Base-by-base conservation (phyloP, 2,329 filamentous ascomycete species). In the Aspergillus hortae region DNA sequence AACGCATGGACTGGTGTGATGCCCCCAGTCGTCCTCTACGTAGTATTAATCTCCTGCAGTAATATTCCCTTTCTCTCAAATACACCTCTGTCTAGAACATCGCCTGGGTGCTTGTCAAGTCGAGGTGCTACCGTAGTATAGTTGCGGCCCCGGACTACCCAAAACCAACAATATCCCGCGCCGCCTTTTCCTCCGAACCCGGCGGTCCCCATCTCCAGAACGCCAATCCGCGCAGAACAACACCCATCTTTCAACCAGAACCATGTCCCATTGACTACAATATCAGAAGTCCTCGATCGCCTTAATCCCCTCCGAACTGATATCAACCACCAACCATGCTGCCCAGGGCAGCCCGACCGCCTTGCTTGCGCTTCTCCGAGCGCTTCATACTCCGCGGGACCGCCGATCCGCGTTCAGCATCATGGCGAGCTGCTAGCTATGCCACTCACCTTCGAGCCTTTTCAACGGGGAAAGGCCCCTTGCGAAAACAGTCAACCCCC, bases 311-410 rank as follows among this genome's bases (percentile, higher is more conserved):
- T 51, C 50, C 51, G 45, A 55, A 43, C 42, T 50, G 35, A 45
- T 17, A 30, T 49, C 15, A 40, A 49, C 48, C 49, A 46, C 54
- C 55, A 59, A 61, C 50, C 52, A 73, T 74, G 70, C 65, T 73
- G 59, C 66, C 67, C 58, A 65, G 67, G 66, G 66, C 68, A 52
- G 64, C 64, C 36, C 67, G 66, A 56, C 62, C 65, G 58, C 65
- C 63, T 50, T 68, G 68, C 54, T 64, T 61, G 65, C 65, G 67
- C 46, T 54, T 60, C 58, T 60, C 66, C 42, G 54, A 59, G 55
- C 68, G 61, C 54, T 59, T 62, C 51, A 51, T 56, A 53, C 53
- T 55, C 56, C 59, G 57, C 54, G 56, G 56, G 57, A 56, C 57
- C 54, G 56, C 62, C 53, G 52, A 61, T 55, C 56, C 60, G 49